Base-by-base conservation (phyloP, 1,284 basidiomycete species). In the Leccinum cinnamomeum region DNA sequence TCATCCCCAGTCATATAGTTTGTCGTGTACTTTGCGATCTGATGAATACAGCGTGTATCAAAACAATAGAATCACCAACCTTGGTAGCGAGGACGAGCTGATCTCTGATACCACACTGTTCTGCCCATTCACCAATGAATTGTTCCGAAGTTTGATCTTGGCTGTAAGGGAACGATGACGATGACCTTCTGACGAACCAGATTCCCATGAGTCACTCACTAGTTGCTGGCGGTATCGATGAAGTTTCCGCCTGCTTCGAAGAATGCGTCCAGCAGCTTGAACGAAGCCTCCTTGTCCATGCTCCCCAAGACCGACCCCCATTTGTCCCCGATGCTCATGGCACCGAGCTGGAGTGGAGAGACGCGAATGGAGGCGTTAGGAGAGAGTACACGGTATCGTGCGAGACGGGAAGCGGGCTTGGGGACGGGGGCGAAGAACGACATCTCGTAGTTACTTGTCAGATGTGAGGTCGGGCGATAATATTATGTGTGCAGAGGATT, bases 301-400 rank as follows among this genome's bases (percentile, higher is more conserved):
- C 62, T 55, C 0, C 79, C 78, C 66, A 76, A 64, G 7, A 64
- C 23, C 7, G 65, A 46, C 0, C 64, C 68, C 83, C 83, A 83
- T 53, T 77, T 73, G 64, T 83, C 77, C 7, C 83, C 83, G 59
- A 86, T 78, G 69, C 77, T 82, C 83, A 83, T 82, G 5, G 72
- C 83, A 11, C 84, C 85, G n/a, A 87, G 78, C 62, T 76, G 76
- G n/a, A 85, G 68, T 0, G 84, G 83, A 0, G 83, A 85, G n/a
- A 84, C 82, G 48, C 79, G 79, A 18, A 85, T 68, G 5, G 81
- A 78, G 2, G 79, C 78, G 46, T 71, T 68, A 5, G 80, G 78
- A 0, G 80, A 77, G 16, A 85, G 75, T 5, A 70, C 68, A 18
- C 84, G 78, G 67, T 83, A 79, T 48, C 78, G 76, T 2, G 74